Percentiles rank a stretch among this genome's conserved stretches.
Conservation (phyloP, 164 flowering plant species). For the Magnolia officinalis region DNA sequence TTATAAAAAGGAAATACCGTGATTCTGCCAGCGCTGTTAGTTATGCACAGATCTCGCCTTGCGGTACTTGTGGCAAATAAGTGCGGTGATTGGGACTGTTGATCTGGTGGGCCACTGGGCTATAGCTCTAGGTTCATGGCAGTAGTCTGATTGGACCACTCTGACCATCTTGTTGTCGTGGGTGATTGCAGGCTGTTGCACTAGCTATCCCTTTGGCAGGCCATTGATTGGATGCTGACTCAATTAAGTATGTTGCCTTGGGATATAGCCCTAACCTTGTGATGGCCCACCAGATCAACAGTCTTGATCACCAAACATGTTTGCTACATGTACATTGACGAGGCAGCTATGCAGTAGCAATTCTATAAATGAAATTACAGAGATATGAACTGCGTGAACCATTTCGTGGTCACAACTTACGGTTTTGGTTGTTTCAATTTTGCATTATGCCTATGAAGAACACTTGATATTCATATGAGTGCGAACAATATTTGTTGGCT, state of each 20-base stretch:
- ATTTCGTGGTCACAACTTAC: not conserved
- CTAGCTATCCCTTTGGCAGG: not conserved
- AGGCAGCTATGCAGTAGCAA: not conserved
- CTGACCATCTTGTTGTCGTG: too few relatives aligned
- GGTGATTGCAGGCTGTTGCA: too few relatives aligned
- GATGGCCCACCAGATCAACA: not conserved
- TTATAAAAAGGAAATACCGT: not conserved
- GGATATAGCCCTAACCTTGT: not conserved
- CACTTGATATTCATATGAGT: slow-evolving; percentile 30
- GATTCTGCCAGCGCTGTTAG: not conserved
- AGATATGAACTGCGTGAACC: too few relatives aligned
- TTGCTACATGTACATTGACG: not conserved
- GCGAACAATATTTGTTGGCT: slow-evolving; percentile 40
- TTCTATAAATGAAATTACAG: too few relatives aligned
- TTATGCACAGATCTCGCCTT: not conserved
- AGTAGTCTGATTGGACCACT: not conserved
- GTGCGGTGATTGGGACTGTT: not conserved
- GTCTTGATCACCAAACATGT: not conserved
- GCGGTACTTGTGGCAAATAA: not conserved
- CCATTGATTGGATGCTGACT: not conserved
- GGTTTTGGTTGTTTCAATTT: not conserved
- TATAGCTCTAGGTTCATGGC: not conserved
- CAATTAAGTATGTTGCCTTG: not conserved
- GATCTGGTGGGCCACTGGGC: not conserved
- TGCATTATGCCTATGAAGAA: slow-evolving; percentile 11